A percentile compares a stretch with the other conserved stretches of the same genome.
Evolutionary conservation across 352 stramenopile genomes (phyloP).

Genomic region (Phytopythium cucurbitacearum): DNA sequence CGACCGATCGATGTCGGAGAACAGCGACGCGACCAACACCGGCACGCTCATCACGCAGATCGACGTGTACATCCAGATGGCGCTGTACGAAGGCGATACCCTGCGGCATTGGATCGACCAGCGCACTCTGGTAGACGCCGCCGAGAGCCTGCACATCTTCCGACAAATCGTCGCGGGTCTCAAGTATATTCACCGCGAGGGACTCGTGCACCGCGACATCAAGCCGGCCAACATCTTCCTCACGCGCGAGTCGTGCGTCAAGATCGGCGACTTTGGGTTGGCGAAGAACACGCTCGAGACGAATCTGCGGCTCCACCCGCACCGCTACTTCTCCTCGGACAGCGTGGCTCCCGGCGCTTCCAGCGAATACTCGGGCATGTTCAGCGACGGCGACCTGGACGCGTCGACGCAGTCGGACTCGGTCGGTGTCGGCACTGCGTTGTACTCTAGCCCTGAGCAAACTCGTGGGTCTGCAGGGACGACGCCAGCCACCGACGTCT

Average conservation of each 20-base stretch:
- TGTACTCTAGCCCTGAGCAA: constrained; percentile 79
- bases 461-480: constrained; percentile 30
- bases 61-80: constrained; percentile 92
- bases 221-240: constrained; percentile 84
- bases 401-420: constrained; percentile 47
- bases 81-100: constrained; percentile 91
- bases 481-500: constrained; percentile 60
- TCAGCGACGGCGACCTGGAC: constrained; percentile 21
- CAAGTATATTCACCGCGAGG: constrained; percentile 72
- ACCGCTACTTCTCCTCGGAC: constrained; percentile 48
- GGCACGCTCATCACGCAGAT: constrained; percentile 61
- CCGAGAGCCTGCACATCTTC: constrained; percentile 69
- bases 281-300: constrained; percentile 67
- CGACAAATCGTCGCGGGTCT: constrained; percentile 66
- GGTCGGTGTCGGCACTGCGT: constrained; percentile 55
- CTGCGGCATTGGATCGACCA: constrained; percentile 74
- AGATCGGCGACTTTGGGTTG: constrained; percentile 82
- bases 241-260: constrained; percentile 64
- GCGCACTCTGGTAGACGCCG: constrained; percentile 31
- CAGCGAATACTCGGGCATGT: constrained; percentile 3
- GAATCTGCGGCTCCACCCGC: constrained; percentile 47
- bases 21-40: not conserved
- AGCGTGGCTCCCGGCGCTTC: constrained; percentile 13
- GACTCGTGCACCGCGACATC: constrained; percentile 75
- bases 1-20: not conserved